Evolutionary conservation across 768 basidiomycete genomes (phyloP).

Genomic region (Leccinum aurantiacum): DNA sequence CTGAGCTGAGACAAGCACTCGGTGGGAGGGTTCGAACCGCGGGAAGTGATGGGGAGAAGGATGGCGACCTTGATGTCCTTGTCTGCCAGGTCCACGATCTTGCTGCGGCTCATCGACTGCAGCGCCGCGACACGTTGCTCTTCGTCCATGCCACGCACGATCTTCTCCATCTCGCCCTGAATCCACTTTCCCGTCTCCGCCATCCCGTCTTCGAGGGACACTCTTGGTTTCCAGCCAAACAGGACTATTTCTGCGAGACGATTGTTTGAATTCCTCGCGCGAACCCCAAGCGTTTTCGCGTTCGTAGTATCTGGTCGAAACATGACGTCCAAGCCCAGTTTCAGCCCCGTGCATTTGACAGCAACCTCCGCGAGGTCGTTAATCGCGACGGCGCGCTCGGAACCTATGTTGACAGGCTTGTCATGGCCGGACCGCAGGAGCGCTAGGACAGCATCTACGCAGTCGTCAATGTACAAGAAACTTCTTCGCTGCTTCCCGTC

Average conservation of each 20-base stretch:
- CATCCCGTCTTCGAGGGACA: conserved; percentile 49
- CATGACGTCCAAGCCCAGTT: conserved; percentile 21
- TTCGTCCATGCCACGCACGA: conserved; percentile 8
- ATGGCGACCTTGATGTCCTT: conserved; percentile 46
- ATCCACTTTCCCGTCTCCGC: conserved; percentile 49
- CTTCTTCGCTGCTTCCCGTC: conserved; percentile 52
- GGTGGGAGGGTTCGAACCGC: conserved; percentile 34
- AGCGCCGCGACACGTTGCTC: conserved; percentile 19
- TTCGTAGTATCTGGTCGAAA: conserved; percentile 26
- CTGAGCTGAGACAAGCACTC: conserved; percentile 44
- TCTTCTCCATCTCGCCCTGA: conserved; percentile 33
- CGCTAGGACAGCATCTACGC: conserved; percentile 47
- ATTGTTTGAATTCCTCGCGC: conserved; percentile 54
- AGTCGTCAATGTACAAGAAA: conserved; percentile 56
- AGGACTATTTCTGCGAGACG: conserved; percentile 32
- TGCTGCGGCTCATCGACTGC: conserved; percentile 33
- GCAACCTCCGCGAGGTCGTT: conserved; percentile 44
- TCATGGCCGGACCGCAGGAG: conserved; percentile 41
- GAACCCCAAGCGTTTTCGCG: conserved; percentile 45
- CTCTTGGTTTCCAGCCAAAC: conserved; percentile 42
- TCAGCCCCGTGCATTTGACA: conserved; percentile 32
- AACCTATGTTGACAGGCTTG: conserved; percentile 51
- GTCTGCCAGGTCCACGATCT: conserved; percentile 38
- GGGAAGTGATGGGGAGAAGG: conserved; percentile 59
- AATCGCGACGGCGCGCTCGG: conserved; percentile 44